phyloP scores from a whole-genome alignment of 1,284 basidiomycete genomes.

The Rhodotorula mucilaginosa region DNA sequence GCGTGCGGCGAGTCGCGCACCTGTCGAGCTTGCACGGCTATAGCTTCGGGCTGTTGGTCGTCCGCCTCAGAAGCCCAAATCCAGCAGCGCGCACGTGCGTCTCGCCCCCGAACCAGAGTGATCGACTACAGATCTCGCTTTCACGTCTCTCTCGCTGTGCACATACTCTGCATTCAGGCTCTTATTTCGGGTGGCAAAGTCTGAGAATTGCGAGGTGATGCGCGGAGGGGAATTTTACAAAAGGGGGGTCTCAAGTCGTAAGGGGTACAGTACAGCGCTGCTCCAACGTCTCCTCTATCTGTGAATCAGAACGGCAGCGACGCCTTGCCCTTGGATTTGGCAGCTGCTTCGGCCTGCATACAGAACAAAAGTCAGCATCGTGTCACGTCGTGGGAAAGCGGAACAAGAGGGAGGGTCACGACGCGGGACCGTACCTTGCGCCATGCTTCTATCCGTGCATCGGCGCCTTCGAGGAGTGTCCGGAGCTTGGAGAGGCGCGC shows the following conservation, averaged over 20 bases:
- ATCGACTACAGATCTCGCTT: neutral
- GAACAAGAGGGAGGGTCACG: neutral
- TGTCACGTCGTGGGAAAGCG: neutral
- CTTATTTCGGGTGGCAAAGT: too few species aligned
- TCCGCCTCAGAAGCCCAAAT: neutral
- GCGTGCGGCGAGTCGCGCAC: neutral
- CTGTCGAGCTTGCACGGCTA: neutral
- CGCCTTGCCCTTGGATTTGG: constrained; percentile 25
- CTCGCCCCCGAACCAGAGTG: neutral
- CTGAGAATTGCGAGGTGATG: neutral
- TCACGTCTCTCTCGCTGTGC: too few species aligned
- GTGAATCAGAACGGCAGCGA: constrained; percentile 29
- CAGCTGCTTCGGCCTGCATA: constrained; percentile 21
- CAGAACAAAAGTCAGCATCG: neutral
- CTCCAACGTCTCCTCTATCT: neutral
- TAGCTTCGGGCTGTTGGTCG: too few species aligned
- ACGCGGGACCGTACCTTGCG: constrained; percentile 21
- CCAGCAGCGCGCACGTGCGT: neutral
- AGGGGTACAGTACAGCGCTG: too few species aligned
- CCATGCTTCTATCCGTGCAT: constrained; percentile 26
- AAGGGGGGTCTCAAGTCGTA: neutral
- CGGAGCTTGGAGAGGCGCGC: constrained; percentile 22
- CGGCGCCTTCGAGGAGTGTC: constrained; percentile 20
- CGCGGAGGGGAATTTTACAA: neutral
- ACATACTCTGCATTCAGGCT: too few species aligned